Evolutionary conservation across 2,329 filamentous ascomycete species (phyloP).

Genomic region (Claviceps citrina): DNA sequence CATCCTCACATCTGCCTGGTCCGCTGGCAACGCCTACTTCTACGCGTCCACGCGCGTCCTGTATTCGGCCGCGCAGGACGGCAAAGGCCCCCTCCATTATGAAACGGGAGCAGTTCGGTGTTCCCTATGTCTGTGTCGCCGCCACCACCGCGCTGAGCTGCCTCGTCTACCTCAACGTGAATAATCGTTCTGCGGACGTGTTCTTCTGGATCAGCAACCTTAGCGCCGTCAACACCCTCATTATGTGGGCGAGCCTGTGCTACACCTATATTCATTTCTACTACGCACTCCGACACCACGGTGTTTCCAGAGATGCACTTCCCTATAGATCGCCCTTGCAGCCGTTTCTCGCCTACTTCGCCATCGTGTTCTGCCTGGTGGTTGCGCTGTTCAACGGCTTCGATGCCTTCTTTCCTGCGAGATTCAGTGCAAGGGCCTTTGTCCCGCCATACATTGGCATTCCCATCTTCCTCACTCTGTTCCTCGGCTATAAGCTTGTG

Average conservation of each 20-base stretch:
- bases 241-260: constrained; percentile 53
- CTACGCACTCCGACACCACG: constrained; percentile 47
- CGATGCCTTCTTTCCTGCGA: constrained; percentile 20
- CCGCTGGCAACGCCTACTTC: constrained; percentile 41
- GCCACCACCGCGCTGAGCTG: not conserved
- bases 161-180: not conserved
- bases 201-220: constrained; percentile 22
- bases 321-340: constrained; percentile 52
- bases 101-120: constrained; percentile 14
- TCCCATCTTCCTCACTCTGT: constrained; percentile 49
- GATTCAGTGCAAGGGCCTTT: constrained; percentile 34
- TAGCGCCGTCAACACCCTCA: constrained; percentile 53
- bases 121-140: constrained; percentile 12
- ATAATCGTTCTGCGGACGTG: not conserved
- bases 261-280: constrained; percentile 57
- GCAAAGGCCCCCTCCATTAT: constrained; percentile 27
- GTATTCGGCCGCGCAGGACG: constrained; percentile 29
- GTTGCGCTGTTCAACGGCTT: constrained; percentile 62
- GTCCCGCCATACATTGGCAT: constrained; percentile 52
- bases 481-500: constrained; percentile 44
- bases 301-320: constrained; percentile 45
- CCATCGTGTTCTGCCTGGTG: constrained; percentile 38
- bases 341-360: constrained; percentile 52
- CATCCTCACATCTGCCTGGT: constrained; percentile 43
- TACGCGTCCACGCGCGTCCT: constrained; percentile 34